Base-by-base conservation (phyloP, 108 stramenopile species). In the Hondaea fermentalgiana region DNA sequence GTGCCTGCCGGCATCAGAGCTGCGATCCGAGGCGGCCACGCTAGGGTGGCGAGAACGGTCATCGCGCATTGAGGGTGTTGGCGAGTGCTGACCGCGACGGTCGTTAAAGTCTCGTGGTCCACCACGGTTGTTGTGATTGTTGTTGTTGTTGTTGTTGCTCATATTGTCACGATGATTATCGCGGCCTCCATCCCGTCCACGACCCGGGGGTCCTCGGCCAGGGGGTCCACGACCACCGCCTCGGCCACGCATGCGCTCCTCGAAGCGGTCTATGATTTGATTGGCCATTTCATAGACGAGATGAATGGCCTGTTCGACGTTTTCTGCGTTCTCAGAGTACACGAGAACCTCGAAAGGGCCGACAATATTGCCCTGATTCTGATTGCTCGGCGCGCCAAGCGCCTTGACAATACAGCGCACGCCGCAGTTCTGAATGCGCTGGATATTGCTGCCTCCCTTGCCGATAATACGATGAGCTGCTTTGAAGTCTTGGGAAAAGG, bases 391-490 rank as follows among this genome's bases (percentile, higher is more conserved):
- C 25, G 51, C 76, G n/a, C 76, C 76, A 83, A 83, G 76, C 8
- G 49, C 76, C 51, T 83, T 83, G 25, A 83, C 76, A 12, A 53
- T 83, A 23, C 76, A 83, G 25, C 76, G 45, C 45, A 83, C 76
- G 28, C 76, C 76, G 49, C 49, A 53, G 45, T 83, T 45, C 76
- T 83, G 45, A 53, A 83, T 83, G 51, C 49, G 76, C 51, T 83
- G 76, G n/a, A 83, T 83, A 3, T 53, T 83, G 19, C 49, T 53
- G n/a, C 76, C 76, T 2, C 49, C 76, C 76, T 83, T 83, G 76
- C 76, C 76, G 28, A 83, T 83, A 35, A 83, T 47, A 35, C 76
- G 76, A 35, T 83, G 76, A 3, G 76, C 76, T 53, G 76, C 76
- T 35, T 53, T 83, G 5, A 83, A 83, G 10, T 83, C 23, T 12